These are phyloP conservation scores for Sclerotinia minor DNA, from an alignment of 2,329 filamentous ascomycete genomes.

Conservation along the genomic window DNA sequence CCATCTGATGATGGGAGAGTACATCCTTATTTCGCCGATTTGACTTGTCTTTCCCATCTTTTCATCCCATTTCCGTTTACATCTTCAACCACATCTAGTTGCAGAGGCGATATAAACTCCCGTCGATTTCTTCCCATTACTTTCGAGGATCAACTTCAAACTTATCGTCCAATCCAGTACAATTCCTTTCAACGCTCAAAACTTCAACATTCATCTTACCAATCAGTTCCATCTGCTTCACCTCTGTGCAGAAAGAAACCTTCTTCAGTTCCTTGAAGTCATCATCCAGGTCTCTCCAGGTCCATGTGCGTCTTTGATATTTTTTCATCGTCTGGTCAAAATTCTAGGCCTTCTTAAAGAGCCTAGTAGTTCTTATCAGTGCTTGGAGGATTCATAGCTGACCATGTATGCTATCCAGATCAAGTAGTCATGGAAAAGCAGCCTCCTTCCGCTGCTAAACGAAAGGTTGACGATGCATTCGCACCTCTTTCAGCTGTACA, in stretches of 20 bases:
- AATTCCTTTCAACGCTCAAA: too few species aligned
- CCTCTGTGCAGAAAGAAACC: too few species aligned
- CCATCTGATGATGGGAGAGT: too few species aligned
- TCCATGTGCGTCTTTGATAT: too few species aligned
- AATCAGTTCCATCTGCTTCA: too few species aligned
- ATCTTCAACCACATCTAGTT: not conserved
- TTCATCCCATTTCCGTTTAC: not conserved
- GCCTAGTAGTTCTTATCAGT: not conserved
- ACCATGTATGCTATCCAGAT: not conserved
- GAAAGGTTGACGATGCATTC: not conserved
- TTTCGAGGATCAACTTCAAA: not conserved
- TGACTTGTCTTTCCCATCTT: not conserved
- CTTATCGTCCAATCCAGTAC: too few species aligned
- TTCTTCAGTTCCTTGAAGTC: too few species aligned
- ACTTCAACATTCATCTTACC: too few species aligned
- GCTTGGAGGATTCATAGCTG: not conserved
- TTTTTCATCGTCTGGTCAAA: too few species aligned
- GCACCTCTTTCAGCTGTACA: not conserved
- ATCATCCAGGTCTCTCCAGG: too few species aligned
- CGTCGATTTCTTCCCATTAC: not conserved
- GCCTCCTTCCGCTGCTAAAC: not conserved
- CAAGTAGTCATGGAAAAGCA: not conserved
- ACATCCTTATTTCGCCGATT: not conserved
- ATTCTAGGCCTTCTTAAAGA: too few species aligned
- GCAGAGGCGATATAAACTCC: rapidly evolving